A percentile compares a stretch with the other conserved stretches of the same genome.
Conservation (phyloP, 768 basidiomycete genomes). For the Cyathus striatus region DNA sequence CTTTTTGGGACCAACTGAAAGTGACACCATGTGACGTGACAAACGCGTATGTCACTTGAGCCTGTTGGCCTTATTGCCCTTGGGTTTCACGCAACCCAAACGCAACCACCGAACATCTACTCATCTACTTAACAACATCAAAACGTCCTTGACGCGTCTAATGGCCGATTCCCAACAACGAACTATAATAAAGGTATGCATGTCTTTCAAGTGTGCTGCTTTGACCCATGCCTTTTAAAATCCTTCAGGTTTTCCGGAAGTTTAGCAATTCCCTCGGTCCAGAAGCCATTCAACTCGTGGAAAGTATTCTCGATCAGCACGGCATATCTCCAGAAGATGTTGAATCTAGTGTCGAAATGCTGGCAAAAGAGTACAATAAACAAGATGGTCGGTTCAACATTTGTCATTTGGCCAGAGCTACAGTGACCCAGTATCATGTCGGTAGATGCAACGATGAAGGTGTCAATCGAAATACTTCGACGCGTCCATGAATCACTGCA, state of each 20-base stretch:
- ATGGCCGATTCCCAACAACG: slow-evolving; percentile 46
- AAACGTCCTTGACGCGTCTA: too few species aligned
- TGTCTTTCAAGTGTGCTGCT: neutral
- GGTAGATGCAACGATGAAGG: slow-evolving; percentile 79
- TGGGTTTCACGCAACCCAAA: neutral
- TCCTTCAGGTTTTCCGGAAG: slow-evolving; percentile 71
- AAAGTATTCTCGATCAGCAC: slow-evolving; percentile 65
- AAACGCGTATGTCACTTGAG: too few species aligned
- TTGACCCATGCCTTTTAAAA: neutral
- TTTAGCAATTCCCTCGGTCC: slow-evolving; percentile 85
- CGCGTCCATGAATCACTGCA: slow-evolving; percentile 75
- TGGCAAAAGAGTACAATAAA: slow-evolving; percentile 85
- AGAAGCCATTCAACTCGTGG: slow-evolving; percentile 66
- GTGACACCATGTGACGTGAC: too few species aligned
- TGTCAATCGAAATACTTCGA: slow-evolving; percentile 59
- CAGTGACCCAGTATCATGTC: neutral
- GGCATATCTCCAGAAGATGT: slow-evolving; percentile 66
- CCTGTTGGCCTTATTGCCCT: too few species aligned
- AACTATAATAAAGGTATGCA: slow-evolving; percentile 40
- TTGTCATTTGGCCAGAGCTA: neutral
- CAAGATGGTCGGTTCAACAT: slow-evolving; percentile 62
- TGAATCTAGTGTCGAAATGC: slow-evolving; percentile 70
- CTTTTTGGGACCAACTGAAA: too few species aligned
- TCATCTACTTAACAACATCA: too few species aligned
- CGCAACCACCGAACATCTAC: neutral